These are phyloP conservation scores for Fusarium odoratissimum DNA, from an alignment of 2,329 filamentous ascomycete genomes.

Conservation along the genomic window DNA sequence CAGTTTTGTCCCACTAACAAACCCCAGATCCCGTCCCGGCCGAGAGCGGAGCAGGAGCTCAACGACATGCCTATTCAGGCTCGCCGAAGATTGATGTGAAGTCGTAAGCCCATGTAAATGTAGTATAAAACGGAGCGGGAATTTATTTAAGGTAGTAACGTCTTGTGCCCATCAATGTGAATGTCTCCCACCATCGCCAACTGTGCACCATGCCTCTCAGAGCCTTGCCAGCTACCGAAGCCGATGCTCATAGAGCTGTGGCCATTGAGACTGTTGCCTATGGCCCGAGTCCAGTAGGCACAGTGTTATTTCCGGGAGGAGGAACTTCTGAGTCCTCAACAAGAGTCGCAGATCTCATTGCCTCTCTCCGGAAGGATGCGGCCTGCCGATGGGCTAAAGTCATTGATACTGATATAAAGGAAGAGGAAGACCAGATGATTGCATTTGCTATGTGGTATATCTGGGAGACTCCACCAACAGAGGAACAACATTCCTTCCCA, in stretches of 20 bases:
- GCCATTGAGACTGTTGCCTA: slow-evolving; percentile 55
- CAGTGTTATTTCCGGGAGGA: slow-evolving; percentile 49
- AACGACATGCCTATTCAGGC: slow-evolving; percentile 37
- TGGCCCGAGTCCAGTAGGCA: slow-evolving; percentile 46
- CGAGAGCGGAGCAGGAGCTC: slow-evolving; percentile 17
- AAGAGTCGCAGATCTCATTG: slow-evolving; percentile 39
- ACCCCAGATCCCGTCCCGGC: slow-evolving; percentile 17
- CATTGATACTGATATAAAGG: slow-evolving; percentile 48
- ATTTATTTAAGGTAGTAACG: not conserved
- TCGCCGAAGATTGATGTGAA: slow-evolving; percentile 32
- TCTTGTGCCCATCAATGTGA: not conserved
- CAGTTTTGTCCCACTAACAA: slow-evolving; percentile 7
- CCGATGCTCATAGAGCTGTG: slow-evolving; percentile 51
- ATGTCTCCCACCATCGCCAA: not conserved
- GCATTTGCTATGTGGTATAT: slow-evolving; percentile 54
- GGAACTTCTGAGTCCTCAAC: slow-evolving; percentile 34
- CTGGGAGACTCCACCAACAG: slow-evolving; percentile 40
- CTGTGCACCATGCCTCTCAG: slow-evolving; percentile 52
- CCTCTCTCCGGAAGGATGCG: slow-evolving; percentile 39
- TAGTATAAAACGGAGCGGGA: not conserved
- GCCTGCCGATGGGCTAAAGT: slow-evolving; percentile 52
- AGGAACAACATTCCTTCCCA: slow-evolving; percentile 39
- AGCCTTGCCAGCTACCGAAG: slow-evolving; percentile 49
- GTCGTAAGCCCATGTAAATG: not conserved
- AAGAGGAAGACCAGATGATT: slow-evolving; percentile 46